Conservation (phyloP, 2,329 filamentous ascomycete species). For the Phaeosphaeriaceae sp. region DNA sequence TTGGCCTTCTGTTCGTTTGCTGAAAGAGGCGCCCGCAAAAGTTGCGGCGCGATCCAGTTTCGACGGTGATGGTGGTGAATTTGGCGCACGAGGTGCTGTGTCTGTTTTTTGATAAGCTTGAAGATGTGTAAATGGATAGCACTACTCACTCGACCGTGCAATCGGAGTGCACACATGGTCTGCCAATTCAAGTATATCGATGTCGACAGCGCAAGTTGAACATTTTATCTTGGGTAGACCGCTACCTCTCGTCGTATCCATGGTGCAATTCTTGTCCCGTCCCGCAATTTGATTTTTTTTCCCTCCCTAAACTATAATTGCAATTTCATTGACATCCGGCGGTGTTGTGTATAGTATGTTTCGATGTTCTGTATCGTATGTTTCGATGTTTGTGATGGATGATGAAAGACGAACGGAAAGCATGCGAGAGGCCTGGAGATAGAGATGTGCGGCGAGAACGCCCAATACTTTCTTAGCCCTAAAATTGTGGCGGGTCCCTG, state of each 20-base stretch:
- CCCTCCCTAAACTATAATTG: too few species aligned
- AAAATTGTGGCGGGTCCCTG: conserved; percentile 30
- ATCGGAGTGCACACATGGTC: conserved; percentile 74
- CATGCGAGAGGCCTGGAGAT: background rate
- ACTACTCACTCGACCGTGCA: conserved; percentile 52
- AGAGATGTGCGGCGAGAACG: conserved; percentile 8
- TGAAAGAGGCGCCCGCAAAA: conserved; percentile 36
- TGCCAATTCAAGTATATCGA: conserved; percentile 85
- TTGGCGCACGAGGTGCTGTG: conserved; percentile 12
- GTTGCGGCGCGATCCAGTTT: conserved; percentile 44
- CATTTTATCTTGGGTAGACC: conserved; percentile 49
- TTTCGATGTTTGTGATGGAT: conserved; percentile 33
- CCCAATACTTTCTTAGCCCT: conserved; percentile 35
- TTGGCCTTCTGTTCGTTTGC: conserved; percentile 30
- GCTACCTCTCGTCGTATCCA: conserved; percentile 43
- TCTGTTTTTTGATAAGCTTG: conserved; percentile 20
- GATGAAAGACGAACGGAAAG: conserved; percentile 14
- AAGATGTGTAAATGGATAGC: background rate
- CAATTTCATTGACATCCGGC: conserved; percentile 21
- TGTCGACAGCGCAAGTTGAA: conserved; percentile 58
- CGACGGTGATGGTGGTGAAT: conserved; percentile 5
- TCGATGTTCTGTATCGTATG: conserved; percentile 2
- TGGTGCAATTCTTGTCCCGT: conserved; percentile 16
- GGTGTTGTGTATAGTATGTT: conserved; percentile 17
- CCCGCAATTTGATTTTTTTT: too few species aligned